These are phyloP conservation scores for Hibiscus syriacus DNA, from an alignment of 345 rosid species.

Conservation along the genomic window DNA sequence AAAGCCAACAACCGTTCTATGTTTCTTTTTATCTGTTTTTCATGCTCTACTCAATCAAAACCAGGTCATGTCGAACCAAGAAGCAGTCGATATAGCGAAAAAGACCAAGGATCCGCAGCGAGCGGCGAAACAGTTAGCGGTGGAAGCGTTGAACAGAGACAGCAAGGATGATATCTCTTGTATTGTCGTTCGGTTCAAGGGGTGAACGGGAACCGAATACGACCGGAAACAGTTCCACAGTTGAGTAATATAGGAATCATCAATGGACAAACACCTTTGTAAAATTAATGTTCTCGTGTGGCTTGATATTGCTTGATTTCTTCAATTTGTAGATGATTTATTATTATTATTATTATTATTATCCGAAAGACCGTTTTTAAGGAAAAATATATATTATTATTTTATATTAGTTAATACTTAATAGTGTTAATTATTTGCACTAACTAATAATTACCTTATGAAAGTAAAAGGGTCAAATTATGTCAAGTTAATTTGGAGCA, in stretches of 20 bases:
- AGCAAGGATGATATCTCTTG: constrained; percentile 67
- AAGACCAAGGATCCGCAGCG: constrained; percentile 44
- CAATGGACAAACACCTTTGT: neutral
- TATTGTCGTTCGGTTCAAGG: constrained; percentile 44
- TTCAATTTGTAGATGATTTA: too few species aligned
- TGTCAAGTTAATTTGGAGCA: too few species aligned
- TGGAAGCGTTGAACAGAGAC: constrained; percentile 44
- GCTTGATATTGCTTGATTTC: too few species aligned
- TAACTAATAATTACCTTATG: too few species aligned
- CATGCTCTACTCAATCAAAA: neutral
- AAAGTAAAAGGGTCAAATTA: too few species aligned
- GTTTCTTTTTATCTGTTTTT: neutral
- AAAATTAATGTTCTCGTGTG: too few species aligned
- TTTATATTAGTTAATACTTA: too few species aligned
- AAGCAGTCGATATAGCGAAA: constrained; percentile 49
- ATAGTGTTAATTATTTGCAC: too few species aligned
- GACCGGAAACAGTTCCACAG: neutral
- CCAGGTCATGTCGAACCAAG: constrained; percentile 58
- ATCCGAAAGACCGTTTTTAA: too few species aligned
- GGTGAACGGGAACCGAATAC: neutral
- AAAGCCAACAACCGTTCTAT: neutral
- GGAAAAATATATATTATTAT: too few species aligned
- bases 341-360: too few species aligned
- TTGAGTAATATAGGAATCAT: neutral
- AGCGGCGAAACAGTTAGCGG: constrained; percentile 40